A percentile compares a stretch with the other conserved stretches of the same genome.
Evolutionary conservation across 805 yeast species (phyloP).

Genomic region (Starmera caribaea): DNA sequence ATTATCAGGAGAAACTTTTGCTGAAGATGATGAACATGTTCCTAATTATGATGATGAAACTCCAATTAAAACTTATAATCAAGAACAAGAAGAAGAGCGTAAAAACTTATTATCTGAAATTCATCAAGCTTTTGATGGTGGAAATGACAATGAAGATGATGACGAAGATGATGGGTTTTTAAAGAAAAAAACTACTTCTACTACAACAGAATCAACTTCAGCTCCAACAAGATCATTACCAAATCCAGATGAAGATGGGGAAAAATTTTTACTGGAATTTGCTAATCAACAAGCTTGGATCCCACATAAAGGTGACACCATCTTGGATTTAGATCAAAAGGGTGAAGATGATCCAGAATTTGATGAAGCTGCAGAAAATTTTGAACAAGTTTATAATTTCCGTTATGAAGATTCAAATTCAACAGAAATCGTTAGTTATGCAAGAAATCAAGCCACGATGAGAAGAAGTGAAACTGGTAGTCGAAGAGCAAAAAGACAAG

Average conservation of each 20-base stretch:
- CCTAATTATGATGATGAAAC: conserved; percentile 22
- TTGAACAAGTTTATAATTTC: conserved; percentile 90
- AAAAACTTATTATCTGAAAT: conserved; percentile 68
- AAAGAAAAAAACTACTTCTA: conserved; percentile 44
- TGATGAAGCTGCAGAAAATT: conserved; percentile 84
- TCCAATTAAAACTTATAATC: conserved; percentile 59
- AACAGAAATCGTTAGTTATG: conserved; percentile 87
- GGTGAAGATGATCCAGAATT: conserved; percentile 69
- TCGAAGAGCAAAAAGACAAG: conserved; percentile 77
- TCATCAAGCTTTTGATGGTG: conserved; percentile 52
- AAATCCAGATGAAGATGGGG: conserved; percentile 52
- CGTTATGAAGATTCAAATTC: conserved; percentile 89
- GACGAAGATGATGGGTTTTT: conserved; percentile 39
- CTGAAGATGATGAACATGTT: conserved; percentile 42
- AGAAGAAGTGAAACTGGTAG: conserved; percentile 69
- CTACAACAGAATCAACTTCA: conserved; percentile 20
- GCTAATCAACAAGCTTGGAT: conserved; percentile 83
- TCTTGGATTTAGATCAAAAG: conserved; percentile 36
- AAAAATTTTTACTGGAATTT: conserved; percentile 64
- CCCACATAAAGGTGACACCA: conserved; percentile 57
- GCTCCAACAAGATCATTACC: conserved; percentile 37
- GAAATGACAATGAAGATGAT: conserved; percentile 29
- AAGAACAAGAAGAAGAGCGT: conserved; percentile 70
- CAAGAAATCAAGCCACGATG: conserved; percentile 87
- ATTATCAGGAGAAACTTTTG: conserved; percentile 52